Conservation (phyloP, 78 protist genomes). For the Dictyostelium brefeldianum region DNA sequence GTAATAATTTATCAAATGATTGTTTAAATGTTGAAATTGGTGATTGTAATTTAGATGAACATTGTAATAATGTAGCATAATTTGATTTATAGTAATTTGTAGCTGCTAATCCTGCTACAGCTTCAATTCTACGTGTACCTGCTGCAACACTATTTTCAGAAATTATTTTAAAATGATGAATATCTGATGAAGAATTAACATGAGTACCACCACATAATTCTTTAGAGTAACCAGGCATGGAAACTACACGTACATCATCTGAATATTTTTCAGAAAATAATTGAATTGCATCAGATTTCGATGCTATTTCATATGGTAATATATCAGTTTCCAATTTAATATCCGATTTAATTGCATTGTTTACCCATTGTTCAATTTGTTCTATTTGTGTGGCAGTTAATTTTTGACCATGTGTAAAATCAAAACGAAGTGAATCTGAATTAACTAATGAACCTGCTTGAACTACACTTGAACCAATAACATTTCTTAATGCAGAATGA, state of each 20-base stretch:
- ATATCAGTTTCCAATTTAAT: background rate
- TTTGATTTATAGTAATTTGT: background rate
- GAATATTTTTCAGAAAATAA: slow-evolving; percentile 68
- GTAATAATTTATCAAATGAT: slow-evolving; percentile 14
- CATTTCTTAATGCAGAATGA: slow-evolving; percentile 50
- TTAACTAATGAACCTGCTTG: slow-evolving; percentile 82
- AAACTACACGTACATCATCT: slow-evolving; percentile 58
- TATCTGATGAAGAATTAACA: slow-evolving; percentile 9
- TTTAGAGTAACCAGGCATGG: slow-evolving; percentile 30
- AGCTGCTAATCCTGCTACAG: slow-evolving; percentile 60
- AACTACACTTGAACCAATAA: slow-evolving; percentile 11
- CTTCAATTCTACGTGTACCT: slow-evolving; percentile 81
- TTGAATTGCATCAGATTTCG: slow-evolving; percentile 49
- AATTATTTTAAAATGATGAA: slow-evolving; percentile 35
- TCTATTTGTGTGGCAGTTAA: background rate
- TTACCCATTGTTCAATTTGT: slow-evolving; percentile 51
- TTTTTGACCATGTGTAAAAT: slow-evolving; percentile 41
- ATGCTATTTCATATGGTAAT: slow-evolving; percentile 41
- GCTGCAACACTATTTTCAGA: slow-evolving; percentile 70
- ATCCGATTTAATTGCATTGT: slow-evolving; percentile 31
- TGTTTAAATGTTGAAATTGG: background rate
- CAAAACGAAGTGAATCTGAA: slow-evolving; percentile 50
- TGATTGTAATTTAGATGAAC: background rate
- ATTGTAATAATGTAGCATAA: background rate
- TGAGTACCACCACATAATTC: slow-evolving; percentile 84